Base-by-base conservation (phyloP, 2,329 filamentous ascomycete genomes). In the Albophoma yamanashiensis region DNA sequence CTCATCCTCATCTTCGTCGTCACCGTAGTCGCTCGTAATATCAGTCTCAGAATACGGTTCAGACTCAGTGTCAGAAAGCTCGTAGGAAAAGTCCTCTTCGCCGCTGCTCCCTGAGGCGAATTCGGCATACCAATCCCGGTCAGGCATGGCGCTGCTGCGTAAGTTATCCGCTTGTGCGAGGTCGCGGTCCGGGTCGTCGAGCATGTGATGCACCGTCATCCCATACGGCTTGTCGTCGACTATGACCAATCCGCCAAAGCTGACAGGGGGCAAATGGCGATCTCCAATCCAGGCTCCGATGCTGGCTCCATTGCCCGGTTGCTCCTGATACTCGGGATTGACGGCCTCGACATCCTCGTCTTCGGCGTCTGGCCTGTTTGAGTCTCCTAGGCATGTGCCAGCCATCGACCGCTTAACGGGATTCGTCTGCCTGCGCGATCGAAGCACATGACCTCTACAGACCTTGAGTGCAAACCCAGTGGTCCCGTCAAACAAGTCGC, bases 161-260 rank as follows among this genome's bases (percentile, higher is more conserved):
- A 66, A 55, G 4, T 66, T 65, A 50, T 72, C 64, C 31, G 60
- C 62, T 12, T 65, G 64, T 1, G 65, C 67, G 42, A 75, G 75
- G 12, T 79, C 76, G 58, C 74, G 73, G 4, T 83, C 82, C 1
- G 83, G 84, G 60, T 86, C 83, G 77, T 97, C 93, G 2, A 97
- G 83, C 86, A 97, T 93, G 72, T 97, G 93, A 69, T 97, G 93
- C 0, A 97, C 93, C 27, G 91, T 97, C 90, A 97, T 94, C 15
- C 93, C 93, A 68, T 92, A 94, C 0, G 90, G 85, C 71, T 89
- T 86, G 59, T 89, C 86, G 69, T 97, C 92, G 1, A 97, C 85
- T 39, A 94, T 77, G 47, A 97, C 85, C 4, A 96, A 81, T 11
- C 93, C 93, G 15, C 93, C 93, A 65, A 96, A 92, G 39, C 91